phyloP scores from a whole-genome alignment of 2,329 filamentous ascomycete genomes.

The Penicillium sp. region DNA sequence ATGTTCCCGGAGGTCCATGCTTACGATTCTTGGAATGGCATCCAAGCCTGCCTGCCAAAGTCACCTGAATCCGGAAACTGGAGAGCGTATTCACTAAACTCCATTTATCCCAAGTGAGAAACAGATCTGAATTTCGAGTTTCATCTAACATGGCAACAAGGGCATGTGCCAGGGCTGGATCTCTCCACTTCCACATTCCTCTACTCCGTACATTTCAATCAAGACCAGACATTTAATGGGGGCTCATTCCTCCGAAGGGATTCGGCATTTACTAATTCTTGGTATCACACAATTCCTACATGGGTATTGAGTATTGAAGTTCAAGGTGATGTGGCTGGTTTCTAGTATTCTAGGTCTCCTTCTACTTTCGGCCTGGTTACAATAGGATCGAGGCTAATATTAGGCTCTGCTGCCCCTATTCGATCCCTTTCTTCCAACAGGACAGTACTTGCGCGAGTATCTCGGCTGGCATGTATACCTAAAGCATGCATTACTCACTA shows the following conservation, averaged over 20 bases:
- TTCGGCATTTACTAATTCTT: background rate
- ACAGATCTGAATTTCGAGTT: background rate
- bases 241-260: background rate
- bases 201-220: background rate
- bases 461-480: background rate
- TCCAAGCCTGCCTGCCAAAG: background rate
- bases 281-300: background rate
- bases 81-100: background rate
- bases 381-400: background rate
- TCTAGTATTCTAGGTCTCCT: background rate
- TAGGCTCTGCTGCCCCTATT: background rate
- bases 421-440: background rate
- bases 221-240: background rate
- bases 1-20: background rate
- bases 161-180: background rate
- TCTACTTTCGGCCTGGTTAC: background rate
- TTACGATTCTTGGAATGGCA: background rate
- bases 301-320: background rate
- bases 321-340: slow-evolving; percentile 2
- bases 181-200: background rate
- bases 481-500: background rate
- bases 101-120: background rate
- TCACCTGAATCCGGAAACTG: background rate
- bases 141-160: background rate
- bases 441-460: background rate